Conservation (phyloP, 2,329 filamentous ascomycete genomes). For the Fusarium torreyae region DNA sequence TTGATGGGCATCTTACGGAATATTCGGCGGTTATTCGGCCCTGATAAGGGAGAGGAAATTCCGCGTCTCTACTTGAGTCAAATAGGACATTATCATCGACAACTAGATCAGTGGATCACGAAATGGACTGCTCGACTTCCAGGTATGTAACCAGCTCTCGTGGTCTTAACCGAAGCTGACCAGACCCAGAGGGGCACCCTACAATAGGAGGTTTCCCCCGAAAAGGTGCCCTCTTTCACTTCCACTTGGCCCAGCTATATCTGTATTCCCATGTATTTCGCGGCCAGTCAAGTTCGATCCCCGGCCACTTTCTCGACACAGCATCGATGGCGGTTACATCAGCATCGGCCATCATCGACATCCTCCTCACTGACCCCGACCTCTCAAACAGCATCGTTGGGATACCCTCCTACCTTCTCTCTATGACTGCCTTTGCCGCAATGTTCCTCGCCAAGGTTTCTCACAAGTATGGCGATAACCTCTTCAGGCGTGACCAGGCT, state of each 20-base stretch:
- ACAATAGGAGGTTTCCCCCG: slow-evolving; percentile 59
- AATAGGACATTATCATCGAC: slow-evolving; percentile 52
- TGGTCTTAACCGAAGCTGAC: background rate
- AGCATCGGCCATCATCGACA: slow-evolving; percentile 61
- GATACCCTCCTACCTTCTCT: slow-evolving; percentile 66
- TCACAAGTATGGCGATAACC: slow-evolving; percentile 58
- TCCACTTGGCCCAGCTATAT: slow-evolving; percentile 60
- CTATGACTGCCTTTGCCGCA: slow-evolving; percentile 68
- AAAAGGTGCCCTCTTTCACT: slow-evolving; percentile 59
- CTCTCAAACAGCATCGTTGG: slow-evolving; percentile 59
- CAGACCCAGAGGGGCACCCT: slow-evolving; percentile 47
- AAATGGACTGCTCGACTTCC: slow-evolving; percentile 54
- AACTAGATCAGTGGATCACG: slow-evolving; percentile 57
- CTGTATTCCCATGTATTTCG: slow-evolving; percentile 61
- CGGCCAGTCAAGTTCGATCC: slow-evolving; percentile 54
- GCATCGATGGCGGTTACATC: slow-evolving; percentile 55
- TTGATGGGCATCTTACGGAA: slow-evolving; percentile 71
- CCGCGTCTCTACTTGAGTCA: slow-evolving; percentile 67
- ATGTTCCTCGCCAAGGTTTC: slow-evolving; percentile 66
- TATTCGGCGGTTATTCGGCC: slow-evolving; percentile 69
- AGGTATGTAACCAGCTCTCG: slow-evolving; percentile 40
- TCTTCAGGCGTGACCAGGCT: slow-evolving; percentile 57
- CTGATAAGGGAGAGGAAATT: slow-evolving; percentile 67
- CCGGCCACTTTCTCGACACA: slow-evolving; percentile 54
- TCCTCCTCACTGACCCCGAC: slow-evolving; percentile 60